Base-by-base conservation (phyloP, 805 yeast species). In the Spathaspora sp. region DNA sequence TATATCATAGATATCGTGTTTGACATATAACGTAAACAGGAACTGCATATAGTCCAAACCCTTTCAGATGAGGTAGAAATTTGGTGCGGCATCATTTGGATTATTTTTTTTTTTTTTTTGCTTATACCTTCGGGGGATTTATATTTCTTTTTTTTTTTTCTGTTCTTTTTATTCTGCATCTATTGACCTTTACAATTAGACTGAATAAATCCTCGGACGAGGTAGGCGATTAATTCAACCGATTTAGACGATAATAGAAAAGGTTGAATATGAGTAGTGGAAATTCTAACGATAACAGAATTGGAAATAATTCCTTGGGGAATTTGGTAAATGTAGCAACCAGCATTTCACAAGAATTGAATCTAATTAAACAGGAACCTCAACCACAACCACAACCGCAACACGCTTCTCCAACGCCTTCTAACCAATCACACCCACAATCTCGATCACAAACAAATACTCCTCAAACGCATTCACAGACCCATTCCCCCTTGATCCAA, bases 281-380 rank as follows among this genome's bases (percentile, higher is more conserved):
- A 35, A 35, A 35, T 35, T 35, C 40, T 16, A 35, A n/a, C 3
- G 40, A 16, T 35, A 6, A 5, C 8, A 35, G 40, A 35, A 14
- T 16, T 35, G 40, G 40, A 23, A 20, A 20, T 20, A 35, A n/a
- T 45, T 29, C 47, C 19, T 62, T 74, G 23, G 75, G 74, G 52
- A 69, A 61, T 49, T 60, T 74, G 55, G 77, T 75, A 2, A 76
- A 72, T 52, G 70, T 73, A 11, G 79, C 79, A 51, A 51, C 39
- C 42, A 72, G 73, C 57, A 72, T 73, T 16, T 35, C 40, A 14
- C 40, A 35, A 35, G 40, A 35, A 35, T 35, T 35, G 40, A 14
- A 35, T 35, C 8, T 14, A 28, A 66, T 66, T 47, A 64, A 65
- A 45, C 63, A 63, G 38, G 68, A 65, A 53, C 43, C 64, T 19